These are phyloP conservation scores for Solanum pennellii DNA, from an alignment of 257 asterid species.

Conservation along the genomic window DNA sequence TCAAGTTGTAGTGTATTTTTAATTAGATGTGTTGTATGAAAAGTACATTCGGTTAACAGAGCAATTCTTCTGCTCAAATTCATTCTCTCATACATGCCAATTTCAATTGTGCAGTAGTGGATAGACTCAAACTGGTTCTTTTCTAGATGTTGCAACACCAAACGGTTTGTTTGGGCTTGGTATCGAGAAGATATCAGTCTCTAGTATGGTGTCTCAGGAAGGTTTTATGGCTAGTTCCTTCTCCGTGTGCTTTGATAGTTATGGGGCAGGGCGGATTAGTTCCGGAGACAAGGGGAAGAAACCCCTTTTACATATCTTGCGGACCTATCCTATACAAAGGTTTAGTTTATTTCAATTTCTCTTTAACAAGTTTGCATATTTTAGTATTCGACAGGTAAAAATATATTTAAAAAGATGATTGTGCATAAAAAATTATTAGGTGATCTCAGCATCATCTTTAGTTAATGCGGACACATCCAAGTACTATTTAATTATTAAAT, in stretches of 20 bases:
- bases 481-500: too few species aligned
- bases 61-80: not conserved
- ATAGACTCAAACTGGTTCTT: conserved; percentile 66
- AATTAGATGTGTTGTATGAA: too few species aligned
- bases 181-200: conserved; percentile 29
- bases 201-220: conserved; percentile 52
- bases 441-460: too few species aligned
- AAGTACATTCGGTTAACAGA: not conserved
- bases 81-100: not conserved
- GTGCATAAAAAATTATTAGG: not conserved
- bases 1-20: too few species aligned
- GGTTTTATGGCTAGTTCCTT: conserved; percentile 60
- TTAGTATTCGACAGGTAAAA: conserved; percentile 1
- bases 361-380: not conserved
- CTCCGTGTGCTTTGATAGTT: conserved; percentile 81
- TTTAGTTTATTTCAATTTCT: too few species aligned
- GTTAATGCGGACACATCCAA: too few species aligned
- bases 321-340: too few species aligned
- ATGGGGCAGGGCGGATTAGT: conserved; percentile 58
- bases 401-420: not conserved
- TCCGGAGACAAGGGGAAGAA: conserved; percentile 57
- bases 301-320: too few species aligned
- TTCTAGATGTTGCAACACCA: conserved; percentile 63
- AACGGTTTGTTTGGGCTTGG: conserved; percentile 78
- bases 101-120: conserved; percentile 55